A percentile compares a stretch with the other conserved stretches of the same genome.
phyloP scores from a whole-genome alignment of 129 eudicot species.

The Flaveria robusta region DNA sequence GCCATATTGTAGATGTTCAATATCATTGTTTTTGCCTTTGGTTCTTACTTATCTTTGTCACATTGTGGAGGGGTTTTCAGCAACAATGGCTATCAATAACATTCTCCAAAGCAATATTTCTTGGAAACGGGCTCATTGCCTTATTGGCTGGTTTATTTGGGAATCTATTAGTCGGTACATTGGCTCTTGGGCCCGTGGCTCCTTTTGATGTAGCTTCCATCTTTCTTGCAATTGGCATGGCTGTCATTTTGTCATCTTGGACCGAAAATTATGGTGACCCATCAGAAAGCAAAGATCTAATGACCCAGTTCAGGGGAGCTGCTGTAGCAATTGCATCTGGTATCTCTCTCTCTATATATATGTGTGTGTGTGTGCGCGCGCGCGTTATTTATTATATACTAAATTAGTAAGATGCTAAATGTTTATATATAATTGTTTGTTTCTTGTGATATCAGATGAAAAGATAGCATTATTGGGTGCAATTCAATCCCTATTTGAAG shows the following conservation, averaged over 20 bases:
- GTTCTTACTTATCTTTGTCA: conserved; percentile 6
- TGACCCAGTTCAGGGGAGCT: conserved; percentile 93
- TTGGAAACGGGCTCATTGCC: conserved; percentile 95
- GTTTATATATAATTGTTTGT: not conserved
- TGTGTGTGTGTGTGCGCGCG: no score
- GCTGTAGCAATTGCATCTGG: conserved; percentile 99
- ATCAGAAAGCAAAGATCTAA: conserved; percentile 82
- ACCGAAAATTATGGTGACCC: conserved; percentile 93
- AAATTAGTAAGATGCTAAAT: not conserved
- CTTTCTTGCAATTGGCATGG: conserved; percentile 91
- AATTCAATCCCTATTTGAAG: conserved; percentile 67
- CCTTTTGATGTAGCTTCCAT: conserved; percentile 98
- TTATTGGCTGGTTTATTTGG: conserved; percentile 91
- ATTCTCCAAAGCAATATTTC: conserved; percentile 92
- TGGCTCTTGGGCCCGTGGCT: conserved; percentile 85
- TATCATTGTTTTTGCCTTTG: not conserved
- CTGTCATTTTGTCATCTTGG: conserved; percentile 83
- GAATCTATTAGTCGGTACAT: conserved; percentile 77
- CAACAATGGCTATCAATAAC: conserved; percentile 96
- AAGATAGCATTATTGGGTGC: conserved; percentile 76
- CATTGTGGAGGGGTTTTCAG: conserved; percentile 86
- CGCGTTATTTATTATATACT: not conserved
- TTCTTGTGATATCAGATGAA: conserved; percentile 49
- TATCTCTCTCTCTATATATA: conserved; percentile 22
- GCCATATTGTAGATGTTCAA: not conserved